Evolutionary conservation across 2,329 filamentous ascomycete species (phyloP), one percentile per base, ranked within the genome.

Genomic region (Harringtonia lauricola): DNA sequence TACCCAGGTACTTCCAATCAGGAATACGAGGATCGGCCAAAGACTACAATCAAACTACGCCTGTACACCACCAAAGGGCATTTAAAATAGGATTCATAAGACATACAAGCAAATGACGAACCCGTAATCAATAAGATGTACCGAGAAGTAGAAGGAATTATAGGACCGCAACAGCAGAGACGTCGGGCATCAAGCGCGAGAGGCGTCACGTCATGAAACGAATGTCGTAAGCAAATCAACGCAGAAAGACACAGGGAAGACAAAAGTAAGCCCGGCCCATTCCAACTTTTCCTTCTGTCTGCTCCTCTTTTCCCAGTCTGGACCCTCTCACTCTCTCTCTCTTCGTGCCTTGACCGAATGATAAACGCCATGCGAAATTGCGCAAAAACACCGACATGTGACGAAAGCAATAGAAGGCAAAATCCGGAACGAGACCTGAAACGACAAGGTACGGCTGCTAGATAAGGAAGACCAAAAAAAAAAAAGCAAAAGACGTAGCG

Each of bases 281-380:
- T 39, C 28, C 28, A n/a, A 39, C 18, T 28, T 24, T 41, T 41
- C 17, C 21, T 28, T 22, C 31, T 24, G 26, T 41, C 29, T 22
- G 14, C 8, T 10, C 21, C n/a, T 40, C n/a, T 19, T 18, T 17
- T 13, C 31, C 9, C n/a, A 21, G n/a, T 41, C 22, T 29, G n/a
- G 24, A n/a, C n/a, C n/a, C n/a, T n/a, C n/a, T n/a, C 6, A 26
- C n/a, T 14, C 36, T n/a, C 19, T 26, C 29, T 24, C 29, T 28
- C 28, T 15, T 41, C 21, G 30, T 14, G 19, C 19, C 31, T 19
- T 30, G 39, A 21, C 21, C 29, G 24, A 30, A 28, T n/a, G n/a
- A n/a, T n/a, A 34, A 41, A 41, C 39, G 39, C 39, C 39, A 24
- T 29, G 21, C 34, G 19, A 39, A 30, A 34, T 34, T 33, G 21